Evolutionary conservation across 805 yeast genomes (phyloP).

Genomic region (Cyberlindnera japonica): DNA sequence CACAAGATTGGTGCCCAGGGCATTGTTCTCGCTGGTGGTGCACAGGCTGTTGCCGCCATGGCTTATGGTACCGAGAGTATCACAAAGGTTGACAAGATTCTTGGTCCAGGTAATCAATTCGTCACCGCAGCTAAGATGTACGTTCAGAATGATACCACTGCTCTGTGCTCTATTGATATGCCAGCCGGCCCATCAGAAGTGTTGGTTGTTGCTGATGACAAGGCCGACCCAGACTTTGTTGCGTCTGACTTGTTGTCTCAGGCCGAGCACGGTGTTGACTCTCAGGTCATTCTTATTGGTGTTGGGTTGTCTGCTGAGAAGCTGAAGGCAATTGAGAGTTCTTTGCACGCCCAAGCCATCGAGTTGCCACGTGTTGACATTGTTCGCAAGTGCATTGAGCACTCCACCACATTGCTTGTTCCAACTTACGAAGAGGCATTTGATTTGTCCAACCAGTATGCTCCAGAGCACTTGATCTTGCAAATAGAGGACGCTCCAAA

Average conservation of each 20-base stretch:
- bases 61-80: constrained; percentile 95
- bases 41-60: constrained; percentile 98
- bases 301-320: constrained; percentile 61
- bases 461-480: constrained; percentile 96
- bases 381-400: constrained; percentile 86
- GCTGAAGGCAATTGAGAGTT: constrained; percentile 68
- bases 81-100: constrained; percentile 91
- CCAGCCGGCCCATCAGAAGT: constrained; percentile 99
- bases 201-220: constrained; percentile 84
- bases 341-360: constrained; percentile 80
- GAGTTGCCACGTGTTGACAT: constrained; percentile 89
- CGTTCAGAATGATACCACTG: constrained; percentile 92
- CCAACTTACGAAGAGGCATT: constrained; percentile 75
- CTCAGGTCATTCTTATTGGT: constrained; percentile 91
- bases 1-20: constrained; percentile 89
- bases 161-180: constrained; percentile 96
- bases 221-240: constrained; percentile 91
- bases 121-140: constrained; percentile 99
- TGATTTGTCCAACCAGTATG: constrained; percentile 82
- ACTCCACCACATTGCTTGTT: constrained; percentile 78
- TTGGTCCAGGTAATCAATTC: constrained; percentile 99
- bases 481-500: constrained; percentile 78
- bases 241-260: constrained; percentile 96
- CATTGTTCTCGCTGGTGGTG: constrained; percentile 97
- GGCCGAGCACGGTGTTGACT: constrained; percentile 98